phyloP scores from a whole-genome alignment of 345 rosid species.

The Eucalyptus curtisii region DNA sequence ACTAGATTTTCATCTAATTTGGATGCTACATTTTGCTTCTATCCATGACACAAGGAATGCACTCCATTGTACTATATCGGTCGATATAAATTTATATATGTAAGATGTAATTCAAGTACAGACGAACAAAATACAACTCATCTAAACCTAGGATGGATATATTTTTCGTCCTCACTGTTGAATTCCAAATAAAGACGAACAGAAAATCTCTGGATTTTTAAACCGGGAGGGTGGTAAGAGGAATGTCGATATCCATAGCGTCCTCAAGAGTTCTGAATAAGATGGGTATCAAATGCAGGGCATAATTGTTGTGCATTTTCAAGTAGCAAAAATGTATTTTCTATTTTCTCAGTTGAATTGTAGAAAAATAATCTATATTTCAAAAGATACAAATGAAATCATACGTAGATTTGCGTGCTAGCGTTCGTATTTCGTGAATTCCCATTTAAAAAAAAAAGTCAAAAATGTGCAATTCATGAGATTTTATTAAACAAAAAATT shows the following conservation, averaged over 20 bases:
- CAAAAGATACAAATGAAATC: not conserved
- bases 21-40: too few relatives aligned
- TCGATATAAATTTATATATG: not conserved
- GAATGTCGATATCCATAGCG: not conserved
- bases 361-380: not conserved
- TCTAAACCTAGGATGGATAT: not conserved
- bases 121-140: not conserved
- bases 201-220: not conserved
- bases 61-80: not conserved
- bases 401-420: too few relatives aligned
- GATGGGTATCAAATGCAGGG: not conserved
- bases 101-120: not conserved
- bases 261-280: not conserved
- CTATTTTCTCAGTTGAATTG: not conserved
- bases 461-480: not conserved
- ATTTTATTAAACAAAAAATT: not conserved
- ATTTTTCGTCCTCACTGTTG: not conserved
- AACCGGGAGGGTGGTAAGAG: not conserved
- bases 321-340: not conserved
- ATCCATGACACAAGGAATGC: not conserved
- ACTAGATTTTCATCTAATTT: too few relatives aligned
- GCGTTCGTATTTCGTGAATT: too few relatives aligned
- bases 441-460: too few relatives aligned
- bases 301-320: not conserved
- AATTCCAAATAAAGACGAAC: not conserved